Base-by-base conservation (phyloP, 768 basidiomycete genomes). In the Sistotremastrum niveocremeum region DNA sequence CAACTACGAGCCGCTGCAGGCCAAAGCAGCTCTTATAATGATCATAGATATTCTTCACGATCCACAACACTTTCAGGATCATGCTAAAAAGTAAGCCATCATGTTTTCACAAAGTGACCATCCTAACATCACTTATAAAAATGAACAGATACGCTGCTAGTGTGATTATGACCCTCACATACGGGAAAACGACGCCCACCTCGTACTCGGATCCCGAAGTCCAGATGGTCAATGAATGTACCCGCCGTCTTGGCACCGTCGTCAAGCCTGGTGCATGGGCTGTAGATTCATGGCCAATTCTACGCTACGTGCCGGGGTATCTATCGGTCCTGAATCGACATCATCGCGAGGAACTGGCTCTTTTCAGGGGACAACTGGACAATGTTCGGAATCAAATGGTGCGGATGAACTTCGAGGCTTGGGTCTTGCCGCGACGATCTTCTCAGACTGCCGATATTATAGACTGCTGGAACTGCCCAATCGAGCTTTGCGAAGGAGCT, bases 401-500 rank as follows among this genome's bases (percentile, higher is more conserved):
- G 41, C 46, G 41, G 7, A 31, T 30, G 20, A 28, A 9, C 3
- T 40, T 38, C 46, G 32, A 29, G 36, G 6, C n/a, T 37, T n/a
- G 36, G 37, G n/a, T 30, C 40, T 30, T 32, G 42, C 32, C 10
- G 34, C 43, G 41, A 68, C 59, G 59, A 61, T 28, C 56, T 3
- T 61, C 58, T 28, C 63, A 68, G 46, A 59, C 66, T 41, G 54
- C 65, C 7, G 60, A 64, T 0, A 60, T 63, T 3, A 76, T 12
- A 65, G 62, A 33, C 41, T 30, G 50, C 48, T 7, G 59, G 59
- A 3, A 49, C 46, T 4, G 60, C 59, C 1, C 45, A 30, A 6
- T 52, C 60, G 10, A 67, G 73, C 12, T 81, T 81, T 53, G 74
- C 69, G 0, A 71, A 68, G 55, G 74, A 77, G 49, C 68, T 81